Evolutionary conservation across 1,284 basidiomycete genomes (phyloP).

Genomic region (Ceratobasidium sp.): DNA sequence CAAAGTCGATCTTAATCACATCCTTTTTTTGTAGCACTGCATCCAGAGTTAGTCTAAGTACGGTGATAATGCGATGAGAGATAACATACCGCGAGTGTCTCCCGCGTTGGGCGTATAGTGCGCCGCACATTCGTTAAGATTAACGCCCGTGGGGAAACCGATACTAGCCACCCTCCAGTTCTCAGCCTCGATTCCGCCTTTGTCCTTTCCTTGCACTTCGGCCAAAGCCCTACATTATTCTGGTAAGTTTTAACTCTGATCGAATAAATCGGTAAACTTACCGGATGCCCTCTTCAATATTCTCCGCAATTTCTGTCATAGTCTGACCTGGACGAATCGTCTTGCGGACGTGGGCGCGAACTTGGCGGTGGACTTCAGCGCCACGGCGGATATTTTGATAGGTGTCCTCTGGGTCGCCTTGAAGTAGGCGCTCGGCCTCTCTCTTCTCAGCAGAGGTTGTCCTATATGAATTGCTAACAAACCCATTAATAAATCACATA

Average conservation of each 20-base stretch:
- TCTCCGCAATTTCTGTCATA: conserved; percentile 94
- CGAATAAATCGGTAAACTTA: not conserved
- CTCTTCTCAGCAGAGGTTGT: conserved; percentile 93
- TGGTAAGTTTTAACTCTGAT: not conserved
- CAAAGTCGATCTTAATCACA: conserved; percentile 97
- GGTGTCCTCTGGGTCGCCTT: conserved; percentile 84
- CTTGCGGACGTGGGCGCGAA: conserved; percentile 84
- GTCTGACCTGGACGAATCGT: conserved; percentile 93
- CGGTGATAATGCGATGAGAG: conserved; percentile 11
- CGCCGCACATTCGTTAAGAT: conserved; percentile 94
- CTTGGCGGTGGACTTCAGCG: conserved; percentile 96
- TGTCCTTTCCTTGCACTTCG: conserved; percentile 73
- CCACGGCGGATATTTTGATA: conserved; percentile 93
- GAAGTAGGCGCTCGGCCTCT: conserved; percentile 81
- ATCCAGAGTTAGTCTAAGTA: not conserved
- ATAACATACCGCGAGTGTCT: conserved; percentile 79
- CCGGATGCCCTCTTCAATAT: conserved; percentile 92
- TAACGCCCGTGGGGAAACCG: conserved; percentile 98
- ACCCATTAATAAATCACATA: conserved; percentile 8
- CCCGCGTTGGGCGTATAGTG: conserved; percentile 98
- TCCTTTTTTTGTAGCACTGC: conserved; percentile 86
- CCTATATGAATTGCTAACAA: conserved; percentile 84
- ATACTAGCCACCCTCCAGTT: conserved; percentile 68
- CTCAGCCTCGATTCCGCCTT: conserved; percentile 72
- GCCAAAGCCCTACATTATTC: conserved; percentile 72